Evolutionary conservation across 306 rosid genomes (phyloP), one percentile per base, ranked within the genome.

Genomic region (Lupinus albus): DNA sequence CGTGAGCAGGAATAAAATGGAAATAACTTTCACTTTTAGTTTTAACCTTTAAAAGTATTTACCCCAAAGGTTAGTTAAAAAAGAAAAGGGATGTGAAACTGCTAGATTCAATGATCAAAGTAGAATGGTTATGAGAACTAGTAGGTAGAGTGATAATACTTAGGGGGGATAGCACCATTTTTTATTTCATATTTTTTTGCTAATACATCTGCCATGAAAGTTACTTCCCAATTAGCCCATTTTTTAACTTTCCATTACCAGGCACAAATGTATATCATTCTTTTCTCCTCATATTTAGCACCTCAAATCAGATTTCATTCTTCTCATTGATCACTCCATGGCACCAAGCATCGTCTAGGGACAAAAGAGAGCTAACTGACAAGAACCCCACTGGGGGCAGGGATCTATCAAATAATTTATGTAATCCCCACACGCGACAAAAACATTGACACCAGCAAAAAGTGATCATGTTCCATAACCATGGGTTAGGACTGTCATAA

Each of bases 311-410:
- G 47, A 18, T 51, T 55, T 68, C 52, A 46, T 54, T 46, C 32
- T 35, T 18, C 16, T 51, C 25, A 51, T 61, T 49, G 2, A 18
- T 68, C 58, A 39, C 25, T 30, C 30, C 15, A 51, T 61, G 20
- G 35, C 39, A 52, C 25, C 54, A 71, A 65, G 36, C 56, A 70
- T 25, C 56, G 44, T 53, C 64, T 3, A 65, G 63, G 12, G 55
- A 45, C 50, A 39, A 38, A 44, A 51, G 28, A 7, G 7, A 18
- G 8, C 55, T 12, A 55, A 20, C 17, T 14, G 54, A 66, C 48
- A 53, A 20, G 33, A 16, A 25, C 42, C 13, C 15, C 7, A 55
- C 13, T 2, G 33, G 32, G 17, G 25, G 41, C 46, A 66, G 13
- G 21, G 13, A 20, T 47, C 71, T 35, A 15, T 56, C 56, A 8